Evolutionary conservation across 768 basidiomycete genomes (phyloP), one percentile per base, ranked within the genome.

Genomic region (Hypholoma sublateritium): DNA sequence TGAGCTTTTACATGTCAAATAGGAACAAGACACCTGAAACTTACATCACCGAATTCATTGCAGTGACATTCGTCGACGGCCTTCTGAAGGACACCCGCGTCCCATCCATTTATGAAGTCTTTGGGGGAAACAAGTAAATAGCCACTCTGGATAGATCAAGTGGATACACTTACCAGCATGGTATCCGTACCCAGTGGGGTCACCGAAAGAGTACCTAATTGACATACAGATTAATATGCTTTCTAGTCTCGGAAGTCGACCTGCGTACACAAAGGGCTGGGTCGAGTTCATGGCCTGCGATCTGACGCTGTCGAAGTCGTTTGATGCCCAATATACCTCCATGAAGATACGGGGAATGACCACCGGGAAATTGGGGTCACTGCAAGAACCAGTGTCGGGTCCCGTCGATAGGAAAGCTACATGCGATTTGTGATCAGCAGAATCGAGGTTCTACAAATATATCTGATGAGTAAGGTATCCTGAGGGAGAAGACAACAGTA

Each of bases 71-170:
- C 69, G 64, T 85, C 78, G 14, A 87, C 74, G 19, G 83, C 85
- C 3, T 73, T 76, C 55, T 80, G 76, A 1, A 88, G 74, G 34
- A 85, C 76, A 49, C 78, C 79, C 1, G 65, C 60, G 46, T 84
- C 80, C 87, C 87, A 89, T 14, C 87, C 85, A 59, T 84, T 83
- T 52, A 79, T 69, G 69, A 79, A 85, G 60, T 85, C 81, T 17
- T 79, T 54, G 39, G 35, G 8, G 28, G 51, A 50, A 12, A 21
- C 47, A 2, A 42, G 28, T 12, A 39, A n/a, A 19, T 39, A 54
- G 25, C 17, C 8, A 1, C 12, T n/a, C 8, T 12, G 6, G 7
- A 24, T 32, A 45, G 5, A 34, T 34, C 28, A 43, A 9, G 21
- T 17, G 28, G 2, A 55, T 39, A 59, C 9, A 55, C 76, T 42